Percentiles rank a stretch among this genome's conserved stretches.
phyloP scores from a whole-genome alignment of 495 filamentous ascomycete genomes.

The Penicillium turbatum region DNA sequence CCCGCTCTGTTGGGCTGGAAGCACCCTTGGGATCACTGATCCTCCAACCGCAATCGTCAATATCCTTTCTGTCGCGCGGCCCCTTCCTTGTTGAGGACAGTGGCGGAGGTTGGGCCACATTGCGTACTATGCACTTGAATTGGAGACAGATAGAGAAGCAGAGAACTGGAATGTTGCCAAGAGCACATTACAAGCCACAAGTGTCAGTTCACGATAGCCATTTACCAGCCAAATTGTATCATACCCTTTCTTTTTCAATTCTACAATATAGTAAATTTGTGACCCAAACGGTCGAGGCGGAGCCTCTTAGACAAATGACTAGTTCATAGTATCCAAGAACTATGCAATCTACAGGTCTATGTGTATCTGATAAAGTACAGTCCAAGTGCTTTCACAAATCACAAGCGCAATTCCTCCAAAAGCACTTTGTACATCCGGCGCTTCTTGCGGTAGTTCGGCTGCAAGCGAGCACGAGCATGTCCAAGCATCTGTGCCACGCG shows the following conservation, averaged over 20 bases:
- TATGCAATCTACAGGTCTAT: constrained; percentile 10
- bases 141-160: neutral
- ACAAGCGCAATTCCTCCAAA: constrained; percentile 61
- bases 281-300: neutral
- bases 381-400: constrained; percentile 9
- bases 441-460: constrained; percentile 59
- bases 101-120: neutral
- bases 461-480: constrained; percentile 48
- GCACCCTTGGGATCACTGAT: constrained; percentile 98
- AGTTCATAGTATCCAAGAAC: neutral
- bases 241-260: constrained; percentile 21
- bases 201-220: neutral
- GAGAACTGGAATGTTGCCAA: neutral
- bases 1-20: constrained; percentile 87
- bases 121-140: constrained; percentile 1
- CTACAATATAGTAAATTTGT: neutral
- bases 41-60: constrained; percentile 7
- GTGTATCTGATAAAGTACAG: constrained; percentile 14
- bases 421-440: constrained; percentile 86
- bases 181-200: neutral
- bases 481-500: constrained; percentile 66
- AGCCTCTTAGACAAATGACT: neutral
- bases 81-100: neutral
- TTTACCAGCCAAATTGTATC: constrained; percentile 24
- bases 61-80: neutral